Conservation (phyloP, 2,329 filamentous ascomycete species). For the Cladorrhinum sp. region DNA sequence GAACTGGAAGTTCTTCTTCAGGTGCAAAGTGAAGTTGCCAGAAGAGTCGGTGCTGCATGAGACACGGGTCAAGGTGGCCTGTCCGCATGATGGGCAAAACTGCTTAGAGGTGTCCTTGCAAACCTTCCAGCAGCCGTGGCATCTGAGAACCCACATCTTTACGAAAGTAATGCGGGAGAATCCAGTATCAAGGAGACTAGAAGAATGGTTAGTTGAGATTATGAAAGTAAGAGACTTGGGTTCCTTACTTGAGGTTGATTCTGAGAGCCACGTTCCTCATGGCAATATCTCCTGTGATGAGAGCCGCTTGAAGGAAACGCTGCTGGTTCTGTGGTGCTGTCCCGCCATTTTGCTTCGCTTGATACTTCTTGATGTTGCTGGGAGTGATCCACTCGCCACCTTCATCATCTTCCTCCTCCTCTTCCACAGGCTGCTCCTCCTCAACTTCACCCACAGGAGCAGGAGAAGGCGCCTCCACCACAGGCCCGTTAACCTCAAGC, state of each 20-base stretch:
- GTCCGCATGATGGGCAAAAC: conserved; percentile 90
- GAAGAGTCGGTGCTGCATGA: conserved; percentile 79
- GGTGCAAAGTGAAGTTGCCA: conserved; percentile 78
- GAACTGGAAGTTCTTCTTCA: conserved; percentile 95
- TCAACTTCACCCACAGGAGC: conserved; percentile 19
- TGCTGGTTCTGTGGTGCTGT: conserved; percentile 50
- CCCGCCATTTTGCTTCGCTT: conserved; percentile 60
- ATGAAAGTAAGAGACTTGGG: background rate
- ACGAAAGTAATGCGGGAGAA: conserved; percentile 79
- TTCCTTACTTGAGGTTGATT: conserved; percentile 67
- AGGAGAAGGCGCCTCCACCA: conserved; percentile 11
- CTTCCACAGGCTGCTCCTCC: conserved; percentile 25
- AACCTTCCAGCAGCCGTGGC: conserved; percentile 87
- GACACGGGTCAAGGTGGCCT: conserved; percentile 78
- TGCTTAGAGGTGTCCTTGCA: conserved; percentile 83
- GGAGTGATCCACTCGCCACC: conserved; percentile 50
- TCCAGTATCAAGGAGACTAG: conserved; percentile 65
- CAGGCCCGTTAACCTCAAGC: conserved; percentile 25
- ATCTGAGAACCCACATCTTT: conserved; percentile 86
- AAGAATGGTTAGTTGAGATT: conserved; percentile 14
- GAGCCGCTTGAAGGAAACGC: conserved; percentile 76
- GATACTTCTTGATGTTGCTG: conserved; percentile 81
- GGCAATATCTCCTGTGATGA: conserved; percentile 91
- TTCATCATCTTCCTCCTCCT: conserved; percentile 24
- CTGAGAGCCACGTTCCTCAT: conserved; percentile 97